These are phyloP conservation scores for Drechslerella dactyloides DNA, from an alignment of 2,329 filamentous ascomycete species.

Conservation along the genomic window DNA sequence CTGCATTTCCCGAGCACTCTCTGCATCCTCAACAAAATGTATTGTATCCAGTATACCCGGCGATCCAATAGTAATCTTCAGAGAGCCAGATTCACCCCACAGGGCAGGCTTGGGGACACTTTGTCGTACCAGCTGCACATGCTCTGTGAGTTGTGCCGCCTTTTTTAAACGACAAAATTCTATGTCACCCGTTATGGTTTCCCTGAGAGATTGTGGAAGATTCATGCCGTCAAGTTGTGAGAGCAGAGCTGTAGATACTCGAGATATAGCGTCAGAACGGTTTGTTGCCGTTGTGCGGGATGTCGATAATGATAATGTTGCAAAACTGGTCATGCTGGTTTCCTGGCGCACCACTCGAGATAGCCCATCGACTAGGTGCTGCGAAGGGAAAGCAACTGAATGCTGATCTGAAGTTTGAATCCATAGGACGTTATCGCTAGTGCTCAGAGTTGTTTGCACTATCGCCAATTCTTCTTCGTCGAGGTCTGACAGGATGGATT, in stretches of 20 bases:
- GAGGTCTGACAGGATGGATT: slow-evolving; percentile 7
- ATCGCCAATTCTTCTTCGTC: background rate
- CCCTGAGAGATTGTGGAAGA: slow-evolving; percentile 23
- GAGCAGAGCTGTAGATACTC: slow-evolving; percentile 9
- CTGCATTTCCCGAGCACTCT: background rate
- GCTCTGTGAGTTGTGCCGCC: slow-evolving; percentile 12
- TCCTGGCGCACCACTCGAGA: slow-evolving; percentile 33
- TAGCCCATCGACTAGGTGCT: slow-evolving; percentile 29
- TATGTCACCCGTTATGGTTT: slow-evolving; percentile 13
- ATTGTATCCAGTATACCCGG: slow-evolving; percentile 20
- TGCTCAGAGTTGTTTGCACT: slow-evolving; percentile 1
- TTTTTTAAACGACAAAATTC: slow-evolving; percentile 11
- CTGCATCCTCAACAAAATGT: slow-evolving; percentile 42
- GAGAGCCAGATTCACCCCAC: slow-evolving; percentile 9
- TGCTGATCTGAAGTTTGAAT: slow-evolving; percentile 16
- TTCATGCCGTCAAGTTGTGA: background rate
- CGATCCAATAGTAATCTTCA: slow-evolving; percentile 11
- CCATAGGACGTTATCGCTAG: slow-evolving; percentile 23
- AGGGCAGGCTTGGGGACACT: background rate
- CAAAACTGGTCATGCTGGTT: slow-evolving; percentile 25
- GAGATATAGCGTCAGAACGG: slow-evolving; percentile 15
- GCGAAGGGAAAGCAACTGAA: slow-evolving; percentile 11
- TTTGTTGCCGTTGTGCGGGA: background rate
- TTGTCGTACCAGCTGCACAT: slow-evolving; percentile 12
- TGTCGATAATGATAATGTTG: slow-evolving; percentile 16